phyloP scores from a whole-genome alignment of 2,329 filamentous ascomycete genomes.

The Diaporthe citri region DNA sequence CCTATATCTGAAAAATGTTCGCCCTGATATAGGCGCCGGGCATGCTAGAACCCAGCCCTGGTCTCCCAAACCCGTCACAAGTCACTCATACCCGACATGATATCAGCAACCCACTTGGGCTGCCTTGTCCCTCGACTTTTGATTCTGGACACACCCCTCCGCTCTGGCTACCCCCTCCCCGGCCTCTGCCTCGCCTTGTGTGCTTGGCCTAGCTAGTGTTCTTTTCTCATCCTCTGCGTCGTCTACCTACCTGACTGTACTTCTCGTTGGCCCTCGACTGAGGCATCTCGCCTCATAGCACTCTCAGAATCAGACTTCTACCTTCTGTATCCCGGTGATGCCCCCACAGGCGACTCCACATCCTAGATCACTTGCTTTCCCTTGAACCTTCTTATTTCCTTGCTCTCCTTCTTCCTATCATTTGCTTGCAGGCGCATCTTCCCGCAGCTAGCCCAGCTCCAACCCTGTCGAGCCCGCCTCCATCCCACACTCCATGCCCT shows the following conservation, averaged over 20 bases:
- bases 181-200: conserved; percentile 35
- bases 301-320: conserved; percentile 37
- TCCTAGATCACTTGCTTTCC: conserved; percentile 38
- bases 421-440: conserved; percentile 50
- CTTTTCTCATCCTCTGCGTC: conserved; percentile 24
- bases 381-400: conserved; percentile 40
- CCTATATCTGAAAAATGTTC: conserved; percentile 34
- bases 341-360: conserved; percentile 24
- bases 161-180: conserved; percentile 26
- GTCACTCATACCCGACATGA: conserved; percentile 37
- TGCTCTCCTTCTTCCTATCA: conserved; percentile 41
- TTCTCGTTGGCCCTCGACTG: conserved; percentile 28
- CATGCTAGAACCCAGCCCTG: conserved; percentile 29
- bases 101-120: conserved; percentile 30
- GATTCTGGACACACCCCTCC: conserved; percentile 34
- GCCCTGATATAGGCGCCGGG: conserved; percentile 37
- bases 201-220: conserved; percentile 34
- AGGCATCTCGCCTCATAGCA: conserved; percentile 39
- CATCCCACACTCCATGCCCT: conserved; percentile 49
- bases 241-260: conserved; percentile 36
- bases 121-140: conserved; percentile 31
- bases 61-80: conserved; percentile 30
- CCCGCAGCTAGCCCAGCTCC: conserved; percentile 53
- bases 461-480: conserved; percentile 47
- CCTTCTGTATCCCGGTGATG: conserved; percentile 31